phyloP scores from a whole-genome alignment of 2,329 filamentous ascomycete genomes.

The Penicillium paneum region DNA sequence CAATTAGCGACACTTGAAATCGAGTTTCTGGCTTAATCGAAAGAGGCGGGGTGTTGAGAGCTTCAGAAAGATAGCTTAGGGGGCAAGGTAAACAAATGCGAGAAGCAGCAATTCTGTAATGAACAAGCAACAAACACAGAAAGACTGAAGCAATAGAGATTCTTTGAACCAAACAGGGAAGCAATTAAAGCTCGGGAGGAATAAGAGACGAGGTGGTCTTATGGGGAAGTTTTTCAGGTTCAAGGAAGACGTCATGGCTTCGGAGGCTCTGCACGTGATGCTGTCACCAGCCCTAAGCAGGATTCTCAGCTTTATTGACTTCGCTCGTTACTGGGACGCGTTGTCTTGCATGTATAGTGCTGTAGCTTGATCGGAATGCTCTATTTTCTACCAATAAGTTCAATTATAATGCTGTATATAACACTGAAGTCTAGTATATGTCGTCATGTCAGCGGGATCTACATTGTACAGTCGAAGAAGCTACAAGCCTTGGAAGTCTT shows the following conservation, averaged over 20 bases:
- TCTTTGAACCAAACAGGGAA: conserved; percentile 3
- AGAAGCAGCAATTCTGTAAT: background rate
- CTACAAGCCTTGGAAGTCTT: too few relatives aligned
- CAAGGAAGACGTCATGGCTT: conserved; percentile 35
- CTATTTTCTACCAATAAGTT: background rate
- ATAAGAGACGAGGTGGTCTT: conserved; percentile 69
- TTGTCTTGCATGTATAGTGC: background rate
- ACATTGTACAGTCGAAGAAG: background rate
- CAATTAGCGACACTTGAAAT: conserved; percentile 2
- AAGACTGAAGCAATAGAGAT: background rate
- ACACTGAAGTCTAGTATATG: background rate
- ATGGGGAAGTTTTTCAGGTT: conserved; percentile 23
- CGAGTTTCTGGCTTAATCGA: conserved; percentile 13
- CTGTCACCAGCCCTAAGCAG: conserved; percentile 2
- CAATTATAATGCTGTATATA: background rate
- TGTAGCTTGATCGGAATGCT: background rate
- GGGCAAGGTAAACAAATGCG: conserved; percentile 15
- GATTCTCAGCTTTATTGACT: background rate
- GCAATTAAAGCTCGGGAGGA: conserved; percentile 39
- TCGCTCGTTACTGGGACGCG: background rate
- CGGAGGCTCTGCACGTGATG: conserved; percentile 18
- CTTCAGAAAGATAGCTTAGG: conserved; percentile 13
- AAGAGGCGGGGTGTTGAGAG: conserved; percentile 20
- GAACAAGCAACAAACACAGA: background rate
- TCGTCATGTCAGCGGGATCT: background rate